Evolutionary conservation across 1,284 basidiomycete species (phyloP), one percentile per base, ranked within the genome.

Genomic region (Meira miltonrushii): DNA sequence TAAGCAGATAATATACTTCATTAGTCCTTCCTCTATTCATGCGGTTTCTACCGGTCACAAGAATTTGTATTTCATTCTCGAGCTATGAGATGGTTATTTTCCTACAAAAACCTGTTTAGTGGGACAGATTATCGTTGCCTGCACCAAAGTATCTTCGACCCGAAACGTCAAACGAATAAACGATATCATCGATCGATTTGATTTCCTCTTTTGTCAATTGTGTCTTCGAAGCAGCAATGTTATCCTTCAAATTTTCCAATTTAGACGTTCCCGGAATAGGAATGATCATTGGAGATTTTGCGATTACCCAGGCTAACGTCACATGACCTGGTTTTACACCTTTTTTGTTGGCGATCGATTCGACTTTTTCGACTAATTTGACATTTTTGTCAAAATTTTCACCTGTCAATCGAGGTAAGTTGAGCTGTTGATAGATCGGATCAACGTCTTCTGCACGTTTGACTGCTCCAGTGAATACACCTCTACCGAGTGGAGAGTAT

Each of bases 401-500:
- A 13, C 28, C 51, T 13, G 15, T 38, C 54, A 65, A 72, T 41
- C 70, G 66, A 1, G 61, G 61, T 46, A 65, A 70, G 57, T 41
- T 23, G 2, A 59, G 54, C 2, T 68, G 58, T 60, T 62, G 68
- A 43, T 72, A 68, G 17, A 66, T 49, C 12, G 60, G 58, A 13
- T 67, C 61, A 21, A 51, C 10, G 33, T 70, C 65, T 0, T 62
- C 61, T 15, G 56, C 37, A 2, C 41, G 51, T 19, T 60, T 61
- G 58, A 67, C 61, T 23, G 49, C 25, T 15, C 68, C 67, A 2
- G 66, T 68, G 23, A 70, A 44, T 55, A 69, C 63, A 12, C 66
- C 68, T 0, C 68, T 44, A 0, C 69, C 69, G 1, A 72, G 49
- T 1, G 69, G 69, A 1, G 39, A 49, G 56, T 77, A 77, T 10